A percentile compares a stretch with the other conserved stretches of the same genome.
phyloP scores from a whole-genome alignment of 257 asterid species.

The Penstemon barbatus region DNA sequence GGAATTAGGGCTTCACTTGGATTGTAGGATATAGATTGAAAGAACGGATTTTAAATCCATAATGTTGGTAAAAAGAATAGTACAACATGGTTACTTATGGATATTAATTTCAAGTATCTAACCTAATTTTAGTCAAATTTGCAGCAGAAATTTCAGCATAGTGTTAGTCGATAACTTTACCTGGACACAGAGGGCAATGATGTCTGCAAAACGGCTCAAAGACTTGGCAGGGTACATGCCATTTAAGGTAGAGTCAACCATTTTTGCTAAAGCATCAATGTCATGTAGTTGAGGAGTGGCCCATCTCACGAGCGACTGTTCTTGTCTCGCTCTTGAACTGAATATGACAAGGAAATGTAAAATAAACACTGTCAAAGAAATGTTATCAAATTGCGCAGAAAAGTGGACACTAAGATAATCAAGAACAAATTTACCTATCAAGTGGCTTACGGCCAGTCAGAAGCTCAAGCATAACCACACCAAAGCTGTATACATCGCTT shows the following conservation, averaged over 20 bases:
- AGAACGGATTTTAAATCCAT: no score
- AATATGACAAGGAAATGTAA: constrained; percentile 15
- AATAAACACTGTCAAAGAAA: no score
- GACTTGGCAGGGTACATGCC: constrained; percentile 99
- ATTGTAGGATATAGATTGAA: no score
- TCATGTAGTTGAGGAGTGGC: constrained; percentile 98
- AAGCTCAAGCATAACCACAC: constrained; percentile 96
- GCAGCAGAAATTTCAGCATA: background rate
- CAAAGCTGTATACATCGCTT: constrained; percentile 95
- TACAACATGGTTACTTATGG: no score
- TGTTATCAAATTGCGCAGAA: no score
- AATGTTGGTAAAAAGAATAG: no score
- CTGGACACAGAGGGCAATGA: constrained; percentile 96
- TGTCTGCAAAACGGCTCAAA: constrained; percentile 91
- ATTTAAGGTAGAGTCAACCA: constrained; percentile 87
- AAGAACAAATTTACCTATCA: constrained; percentile 59
- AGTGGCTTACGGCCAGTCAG: constrained; percentile 98
- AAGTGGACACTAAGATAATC: no score
- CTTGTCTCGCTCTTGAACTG: constrained; percentile 86
- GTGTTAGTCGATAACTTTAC: constrained; percentile 38
- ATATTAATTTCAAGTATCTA: no score
- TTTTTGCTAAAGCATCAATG: constrained; percentile 91
- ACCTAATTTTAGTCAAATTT: background rate
- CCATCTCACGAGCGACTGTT: constrained; percentile 98
- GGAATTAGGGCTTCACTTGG: no score